Percentiles rank a stretch among this genome's conserved stretches.
Evolutionary conservation across 257 asterid genomes (phyloP).

Genomic region (Nicotiana sylvestris): DNA sequence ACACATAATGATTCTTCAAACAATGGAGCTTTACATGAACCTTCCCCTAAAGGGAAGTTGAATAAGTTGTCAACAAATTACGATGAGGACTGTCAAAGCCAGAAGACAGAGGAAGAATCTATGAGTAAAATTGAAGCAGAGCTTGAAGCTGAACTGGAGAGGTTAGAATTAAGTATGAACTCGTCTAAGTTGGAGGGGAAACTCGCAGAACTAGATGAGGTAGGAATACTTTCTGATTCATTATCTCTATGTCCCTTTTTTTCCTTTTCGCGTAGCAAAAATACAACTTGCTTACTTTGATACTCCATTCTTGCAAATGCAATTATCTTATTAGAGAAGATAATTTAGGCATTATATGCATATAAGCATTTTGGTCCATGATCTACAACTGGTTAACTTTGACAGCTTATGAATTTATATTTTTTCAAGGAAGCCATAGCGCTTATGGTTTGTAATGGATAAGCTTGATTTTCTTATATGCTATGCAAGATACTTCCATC

Average conservation of each 20-base stretch:
- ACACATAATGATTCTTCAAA: slow-evolving; percentile 23
- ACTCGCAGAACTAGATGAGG: slow-evolving; percentile 46
- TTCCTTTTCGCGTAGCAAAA: neutral
- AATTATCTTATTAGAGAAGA: neutral
- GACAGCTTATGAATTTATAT: neutral
- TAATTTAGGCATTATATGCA: neutral
- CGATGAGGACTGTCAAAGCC: slow-evolving; percentile 26
- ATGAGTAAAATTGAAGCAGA: slow-evolving; percentile 83
- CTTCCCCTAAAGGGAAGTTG: slow-evolving; percentile 33
- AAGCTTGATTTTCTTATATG: neutral
- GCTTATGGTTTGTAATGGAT: neutral
- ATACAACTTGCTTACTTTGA: neutral
- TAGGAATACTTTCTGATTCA: slow-evolving; percentile 21
- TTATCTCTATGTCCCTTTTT: neutral
- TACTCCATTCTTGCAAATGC: neutral
- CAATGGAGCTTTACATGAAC: slow-evolving; percentile 24
- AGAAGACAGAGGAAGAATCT: slow-evolving; percentile 53
- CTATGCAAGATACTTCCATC: neutral
- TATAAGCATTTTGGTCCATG: neutral
- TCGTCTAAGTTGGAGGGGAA: slow-evolving; percentile 47
- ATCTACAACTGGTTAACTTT: neutral
- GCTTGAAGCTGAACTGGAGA: slow-evolving; percentile 93
- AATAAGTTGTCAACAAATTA: slow-evolving; percentile 9
- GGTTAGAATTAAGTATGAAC: slow-evolving; percentile 61
- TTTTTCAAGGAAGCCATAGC: neutral